Conservation (phyloP, 495 filamentous ascomycete species). For the Amniculicola lignicola region DNA sequence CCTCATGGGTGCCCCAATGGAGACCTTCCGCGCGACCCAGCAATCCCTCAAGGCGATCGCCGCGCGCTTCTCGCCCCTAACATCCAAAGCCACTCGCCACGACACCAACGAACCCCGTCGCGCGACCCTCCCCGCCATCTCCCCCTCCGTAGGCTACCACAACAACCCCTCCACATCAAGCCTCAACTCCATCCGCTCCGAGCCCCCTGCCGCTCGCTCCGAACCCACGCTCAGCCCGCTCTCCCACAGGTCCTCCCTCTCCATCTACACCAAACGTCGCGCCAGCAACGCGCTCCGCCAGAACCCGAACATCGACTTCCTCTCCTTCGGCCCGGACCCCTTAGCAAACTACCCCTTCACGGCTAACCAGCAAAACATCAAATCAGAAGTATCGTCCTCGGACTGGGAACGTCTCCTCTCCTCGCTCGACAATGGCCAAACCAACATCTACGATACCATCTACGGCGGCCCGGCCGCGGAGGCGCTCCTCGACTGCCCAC, state of each 20-base stretch:
- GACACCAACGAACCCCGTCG: slow-evolving; percentile 29
- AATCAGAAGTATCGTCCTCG: slow-evolving; percentile 52
- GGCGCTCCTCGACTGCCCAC: slow-evolving; percentile 46
- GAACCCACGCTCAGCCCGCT: slow-evolving; percentile 40
- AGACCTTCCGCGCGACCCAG: slow-evolving; percentile 35
- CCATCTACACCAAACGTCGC: slow-evolving; percentile 19
- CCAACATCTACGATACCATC: slow-evolving; percentile 79
- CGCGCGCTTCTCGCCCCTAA: slow-evolving; percentile 36
- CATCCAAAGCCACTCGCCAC: slow-evolving; percentile 16
- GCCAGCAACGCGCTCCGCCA: slow-evolving; percentile 27
- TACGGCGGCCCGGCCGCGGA: slow-evolving; percentile 66
- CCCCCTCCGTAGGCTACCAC: slow-evolving; percentile 27
- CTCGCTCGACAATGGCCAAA: slow-evolving; percentile 71
- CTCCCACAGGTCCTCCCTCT: slow-evolving; percentile 27
- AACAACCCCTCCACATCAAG: slow-evolving; percentile 27
- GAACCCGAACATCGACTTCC: slow-evolving; percentile 55
- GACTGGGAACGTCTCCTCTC: slow-evolving; percentile 80
- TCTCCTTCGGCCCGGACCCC: slow-evolving; percentile 45
- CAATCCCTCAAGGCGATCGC: slow-evolving; percentile 44
- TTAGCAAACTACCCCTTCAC: slow-evolving; percentile 30
- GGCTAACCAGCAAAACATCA: slow-evolving; percentile 8
- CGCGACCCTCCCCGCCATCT: slow-evolving; percentile 36
- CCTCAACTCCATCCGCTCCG: slow-evolving; percentile 44
- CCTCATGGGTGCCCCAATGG: slow-evolving; percentile 26
- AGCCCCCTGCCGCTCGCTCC: slow-evolving; percentile 36